Evolutionary conservation across 257 asterid genomes (phyloP).

Genomic region (Osmanthus fragrans): DNA sequence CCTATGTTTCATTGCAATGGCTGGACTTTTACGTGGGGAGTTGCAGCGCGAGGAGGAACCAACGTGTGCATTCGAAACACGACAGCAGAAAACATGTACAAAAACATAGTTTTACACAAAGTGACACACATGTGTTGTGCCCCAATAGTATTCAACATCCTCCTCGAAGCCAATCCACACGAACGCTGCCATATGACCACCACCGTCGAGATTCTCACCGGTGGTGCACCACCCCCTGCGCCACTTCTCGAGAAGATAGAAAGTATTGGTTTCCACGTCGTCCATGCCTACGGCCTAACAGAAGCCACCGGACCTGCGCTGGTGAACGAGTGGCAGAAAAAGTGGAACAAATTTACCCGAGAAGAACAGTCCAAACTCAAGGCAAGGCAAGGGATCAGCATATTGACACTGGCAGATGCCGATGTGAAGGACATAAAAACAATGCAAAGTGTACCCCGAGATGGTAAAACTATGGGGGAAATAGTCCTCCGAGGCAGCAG

Average conservation of each 20-base stretch:
- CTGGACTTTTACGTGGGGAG: slow-evolving; percentile 94
- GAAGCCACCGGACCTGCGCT: slow-evolving; percentile 93
- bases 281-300: slow-evolving; percentile 84
- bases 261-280: slow-evolving; percentile 64
- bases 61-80: slow-evolving; percentile 81
- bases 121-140: slow-evolving; percentile 97
- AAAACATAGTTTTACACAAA: slow-evolving; percentile 43
- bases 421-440: slow-evolving; percentile 63
- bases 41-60: slow-evolving; percentile 90
- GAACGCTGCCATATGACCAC: slow-evolving; percentile 38
- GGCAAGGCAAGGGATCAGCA: slow-evolving; percentile 77
- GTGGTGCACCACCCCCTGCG: slow-evolving; percentile 90
- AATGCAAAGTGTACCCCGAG: slow-evolving; percentile 61
- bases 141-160: slow-evolving; percentile 66
- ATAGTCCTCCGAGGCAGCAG: slow-evolving; percentile 76
- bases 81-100: slow-evolving; percentile 62
- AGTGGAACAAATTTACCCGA: slow-evolving; percentile 50
- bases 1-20: slow-evolving; percentile 98
- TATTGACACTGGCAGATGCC: slow-evolving; percentile 63
- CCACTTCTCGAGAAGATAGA: slow-evolving; percentile 61
- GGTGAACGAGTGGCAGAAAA: slow-evolving; percentile 72
- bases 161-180: slow-evolving; percentile 57
- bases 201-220: slow-evolving; percentile 61
- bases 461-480: slow-evolving; percentile 72
- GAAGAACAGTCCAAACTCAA: slow-evolving; percentile 50